phyloP scores from a whole-genome alignment of 306 rosid genomes.

The Clitoria ternatea region DNA sequence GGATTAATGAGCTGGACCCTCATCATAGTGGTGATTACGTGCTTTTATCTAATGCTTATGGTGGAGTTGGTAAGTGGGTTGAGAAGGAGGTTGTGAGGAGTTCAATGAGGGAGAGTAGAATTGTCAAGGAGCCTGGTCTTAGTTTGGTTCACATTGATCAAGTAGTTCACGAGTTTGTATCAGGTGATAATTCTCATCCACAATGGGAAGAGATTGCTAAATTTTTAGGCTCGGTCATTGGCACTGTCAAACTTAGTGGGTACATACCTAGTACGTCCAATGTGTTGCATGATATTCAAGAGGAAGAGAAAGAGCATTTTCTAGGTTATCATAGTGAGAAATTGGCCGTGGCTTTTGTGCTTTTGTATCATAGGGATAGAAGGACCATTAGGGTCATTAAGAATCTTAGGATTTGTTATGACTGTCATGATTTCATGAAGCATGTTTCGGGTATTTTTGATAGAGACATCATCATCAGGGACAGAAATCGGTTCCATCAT shows the following conservation, averaged over 20 bases:
- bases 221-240: constrained; percentile 36
- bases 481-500: constrained; percentile 56
- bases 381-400: constrained; percentile 50
- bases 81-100: constrained; percentile 45
- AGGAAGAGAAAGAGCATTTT: constrained; percentile 55
- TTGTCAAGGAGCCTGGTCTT: constrained; percentile 47
- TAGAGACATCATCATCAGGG: constrained; percentile 39
- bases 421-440: constrained; percentile 67
- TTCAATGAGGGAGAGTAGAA: constrained; percentile 46
- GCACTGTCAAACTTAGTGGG: constrained; percentile 39
- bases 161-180: constrained; percentile 49
- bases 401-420: constrained; percentile 57
- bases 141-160: constrained; percentile 50
- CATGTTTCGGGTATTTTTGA: constrained; percentile 41
- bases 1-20: constrained; percentile 46
- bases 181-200: constrained; percentile 53
- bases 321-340: constrained; percentile 63
- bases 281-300: constrained; percentile 55
- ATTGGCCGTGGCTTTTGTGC: constrained; percentile 53
- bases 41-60: constrained; percentile 56
- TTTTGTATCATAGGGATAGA: constrained; percentile 46
- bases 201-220: constrained; percentile 38
- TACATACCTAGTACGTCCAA: constrained; percentile 36
- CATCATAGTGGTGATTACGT: constrained; percentile 53
- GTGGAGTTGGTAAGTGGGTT: constrained; percentile 56